These are phyloP conservation scores for Gonapodya sp. DNA, from an alignment of 192 early-diverging fungal genomes.

Conservation along the genomic window DNA sequence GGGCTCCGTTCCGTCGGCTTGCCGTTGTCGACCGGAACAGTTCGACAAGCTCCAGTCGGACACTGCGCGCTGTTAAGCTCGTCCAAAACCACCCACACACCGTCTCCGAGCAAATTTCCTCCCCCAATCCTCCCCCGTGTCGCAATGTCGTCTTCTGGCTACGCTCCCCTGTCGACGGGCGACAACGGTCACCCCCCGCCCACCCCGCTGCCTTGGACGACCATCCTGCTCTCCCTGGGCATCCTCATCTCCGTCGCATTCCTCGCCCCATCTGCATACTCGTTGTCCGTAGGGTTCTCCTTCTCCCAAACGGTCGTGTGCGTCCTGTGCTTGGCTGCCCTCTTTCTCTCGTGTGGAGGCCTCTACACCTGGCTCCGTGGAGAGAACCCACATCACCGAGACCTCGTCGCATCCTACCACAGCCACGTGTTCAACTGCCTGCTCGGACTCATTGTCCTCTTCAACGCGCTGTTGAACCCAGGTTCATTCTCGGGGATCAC, in stretches of 20 bases:
- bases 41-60: too few relatives aligned
- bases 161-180: not conserved
- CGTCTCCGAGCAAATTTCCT: not conserved
- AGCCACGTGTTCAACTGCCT: not conserved
- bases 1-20: too few relatives aligned
- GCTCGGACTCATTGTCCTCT: not conserved
- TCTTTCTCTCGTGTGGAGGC: not conserved
- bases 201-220: not conserved
- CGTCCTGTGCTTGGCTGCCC: not conserved
- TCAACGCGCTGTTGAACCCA: not conserved
- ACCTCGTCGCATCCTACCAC: not conserved
- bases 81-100: not conserved
- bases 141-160: not conserved
- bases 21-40: too few relatives aligned
- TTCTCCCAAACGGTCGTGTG: not conserved
- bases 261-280: not conserved
- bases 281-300: not conserved
- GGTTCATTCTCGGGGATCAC: not conserved
- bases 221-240: not conserved
- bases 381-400: not conserved
- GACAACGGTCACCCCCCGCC: not conserved
- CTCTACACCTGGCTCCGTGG: not conserved
- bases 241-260: not conserved
- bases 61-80: too few relatives aligned
- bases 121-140: not conserved